Evolutionary conservation across 192 early-diverging fungal genomes (phyloP).

Genomic region (Dissophora globulifera): DNA sequence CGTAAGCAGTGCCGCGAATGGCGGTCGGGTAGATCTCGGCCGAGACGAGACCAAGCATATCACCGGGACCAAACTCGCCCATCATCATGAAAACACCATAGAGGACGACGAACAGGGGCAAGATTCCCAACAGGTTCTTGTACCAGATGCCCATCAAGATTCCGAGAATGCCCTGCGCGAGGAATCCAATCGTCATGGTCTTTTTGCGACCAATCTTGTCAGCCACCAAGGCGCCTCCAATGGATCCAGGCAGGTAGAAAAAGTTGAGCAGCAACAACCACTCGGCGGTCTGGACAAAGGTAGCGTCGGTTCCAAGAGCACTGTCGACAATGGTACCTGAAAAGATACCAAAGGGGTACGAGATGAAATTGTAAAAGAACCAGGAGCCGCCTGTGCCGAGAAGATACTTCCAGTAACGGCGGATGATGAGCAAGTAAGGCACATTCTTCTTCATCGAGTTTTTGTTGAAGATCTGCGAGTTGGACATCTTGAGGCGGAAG

Average conservation of each 20-base stretch:
- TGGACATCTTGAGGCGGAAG: slow-evolving; percentile 67
- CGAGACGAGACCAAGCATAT: slow-evolving; percentile 59
- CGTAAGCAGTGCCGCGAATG: slow-evolving; percentile 62
- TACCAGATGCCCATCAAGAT: slow-evolving; percentile 61
- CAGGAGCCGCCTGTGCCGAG: slow-evolving; percentile 56
- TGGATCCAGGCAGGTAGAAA: slow-evolving; percentile 67
- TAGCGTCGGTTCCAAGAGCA: slow-evolving; percentile 32
- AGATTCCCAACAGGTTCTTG: slow-evolving; percentile 50
- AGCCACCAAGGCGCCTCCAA: slow-evolving; percentile 58
- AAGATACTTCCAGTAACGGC: slow-evolving; percentile 63
- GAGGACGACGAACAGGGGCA: slow-evolving; percentile 63
- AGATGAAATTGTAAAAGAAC: slow-evolving; percentile 54
- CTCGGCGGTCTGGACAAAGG: slow-evolving; percentile 54
- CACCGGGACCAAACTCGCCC: slow-evolving; percentile 67
- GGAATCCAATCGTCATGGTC: slow-evolving; percentile 66
- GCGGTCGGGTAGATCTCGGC: slow-evolving; percentile 65
- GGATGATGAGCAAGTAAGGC: slow-evolving; percentile 64
- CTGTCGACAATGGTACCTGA: slow-evolving; percentile 34
- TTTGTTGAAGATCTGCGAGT: slow-evolving; percentile 59
- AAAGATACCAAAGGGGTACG: slow-evolving; percentile 48
- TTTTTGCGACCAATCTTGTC: slow-evolving; percentile 66
- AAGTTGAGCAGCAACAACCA: slow-evolving; percentile 64
- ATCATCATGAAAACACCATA: slow-evolving; percentile 67
- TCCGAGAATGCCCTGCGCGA: slow-evolving; percentile 59
- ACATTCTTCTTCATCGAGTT: slow-evolving; percentile 61